These are phyloP conservation scores for Chloranthus sessilifolius DNA, from an alignment of 164 flowering plant genomes.

Conservation along the genomic window DNA sequence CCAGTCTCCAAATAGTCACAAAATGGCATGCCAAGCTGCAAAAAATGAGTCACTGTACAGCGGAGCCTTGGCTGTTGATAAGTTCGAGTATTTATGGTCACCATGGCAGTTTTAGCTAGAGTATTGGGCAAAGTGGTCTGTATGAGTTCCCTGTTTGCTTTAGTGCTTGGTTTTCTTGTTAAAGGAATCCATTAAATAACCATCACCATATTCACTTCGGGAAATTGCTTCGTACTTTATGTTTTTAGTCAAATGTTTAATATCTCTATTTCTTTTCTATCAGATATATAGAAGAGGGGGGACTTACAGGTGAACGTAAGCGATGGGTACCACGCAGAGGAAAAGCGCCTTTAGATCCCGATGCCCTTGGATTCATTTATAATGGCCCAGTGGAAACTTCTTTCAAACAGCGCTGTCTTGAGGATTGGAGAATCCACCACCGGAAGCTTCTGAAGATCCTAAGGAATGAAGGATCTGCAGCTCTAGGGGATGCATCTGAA, in stretches of 20 bases:
- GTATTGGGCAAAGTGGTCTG: no score
- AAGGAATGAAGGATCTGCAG: conserved; percentile 60
- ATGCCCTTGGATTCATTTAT: conserved; percentile 72
- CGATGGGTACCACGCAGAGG: conserved; percentile 99
- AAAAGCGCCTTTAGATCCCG: conserved; percentile 93
- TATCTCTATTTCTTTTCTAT: conserved; percentile 4
- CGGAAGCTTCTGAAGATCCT: conserved; percentile 66
- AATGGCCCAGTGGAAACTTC: conserved; percentile 88
- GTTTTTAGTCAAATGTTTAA: conserved; percentile 1
- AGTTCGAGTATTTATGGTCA: no score
- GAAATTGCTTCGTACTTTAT: no score
- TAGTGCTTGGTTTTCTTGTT: no score
- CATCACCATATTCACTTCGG: no score
- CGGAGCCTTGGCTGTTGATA: no score
- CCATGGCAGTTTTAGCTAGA: no score
- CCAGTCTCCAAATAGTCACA: no score
- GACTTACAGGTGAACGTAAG: conserved; percentile 95
- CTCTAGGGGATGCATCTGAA: conserved; percentile 70
- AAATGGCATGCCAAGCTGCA: no score
- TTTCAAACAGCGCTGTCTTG: conserved; percentile 87
- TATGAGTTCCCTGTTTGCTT: no score
- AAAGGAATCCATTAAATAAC: no score
- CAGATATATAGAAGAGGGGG: conserved; percentile 93
- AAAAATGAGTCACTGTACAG: no score
- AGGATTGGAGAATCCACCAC: conserved; percentile 70